Percentiles rank a stretch among this genome's conserved stretches.
Conservation (phyloP, 805 yeast species). For the Candida boleticola region DNA sequence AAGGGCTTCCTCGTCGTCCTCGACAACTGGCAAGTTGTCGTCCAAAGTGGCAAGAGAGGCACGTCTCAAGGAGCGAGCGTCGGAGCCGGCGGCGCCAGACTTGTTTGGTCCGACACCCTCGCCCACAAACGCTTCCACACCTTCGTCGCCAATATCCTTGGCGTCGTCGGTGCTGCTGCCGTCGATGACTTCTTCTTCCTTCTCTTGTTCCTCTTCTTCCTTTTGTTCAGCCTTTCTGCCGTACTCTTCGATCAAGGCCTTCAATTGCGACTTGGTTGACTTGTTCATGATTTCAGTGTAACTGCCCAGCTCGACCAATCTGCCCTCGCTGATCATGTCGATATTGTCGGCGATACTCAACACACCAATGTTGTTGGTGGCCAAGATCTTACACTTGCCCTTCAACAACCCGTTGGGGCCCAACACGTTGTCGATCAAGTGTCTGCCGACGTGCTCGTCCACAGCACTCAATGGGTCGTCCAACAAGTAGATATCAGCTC, state of each 20-base stretch:
- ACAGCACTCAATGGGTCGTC: conserved; percentile 97
- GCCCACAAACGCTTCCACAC: conserved; percentile 27
- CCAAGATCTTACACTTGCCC: conserved; percentile 71
- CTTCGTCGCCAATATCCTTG: conserved; percentile 11
- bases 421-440: conserved; percentile 75
- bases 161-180: conserved; percentile 22
- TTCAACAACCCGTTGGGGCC: conserved; percentile 78
- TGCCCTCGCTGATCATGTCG: conserved; percentile 67
- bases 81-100: conserved; percentile 30
- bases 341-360: conserved; percentile 71
- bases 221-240: conserved; percentile 42
- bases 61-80: conserved; percentile 47
- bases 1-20: conserved; percentile 35
- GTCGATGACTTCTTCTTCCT: conserved; percentile 13
- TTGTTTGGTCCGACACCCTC: conserved; percentile 21
- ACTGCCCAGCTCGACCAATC: conserved; percentile 63
- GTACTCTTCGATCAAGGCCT: conserved; percentile 57
- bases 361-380: conserved; percentile 85
- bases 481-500: conserved; percentile 86
- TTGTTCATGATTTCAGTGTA: conserved; percentile 50
- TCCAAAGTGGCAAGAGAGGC: conserved; percentile 59
- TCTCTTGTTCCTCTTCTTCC: conserved; percentile 17
- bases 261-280: conserved; percentile 45
- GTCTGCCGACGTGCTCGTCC: conserved; percentile 94
- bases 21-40: conserved; percentile 32